Base-by-base conservation (phyloP, 2,329 filamentous ascomycete species). In the Pseudogymnoascus sp. region DNA sequence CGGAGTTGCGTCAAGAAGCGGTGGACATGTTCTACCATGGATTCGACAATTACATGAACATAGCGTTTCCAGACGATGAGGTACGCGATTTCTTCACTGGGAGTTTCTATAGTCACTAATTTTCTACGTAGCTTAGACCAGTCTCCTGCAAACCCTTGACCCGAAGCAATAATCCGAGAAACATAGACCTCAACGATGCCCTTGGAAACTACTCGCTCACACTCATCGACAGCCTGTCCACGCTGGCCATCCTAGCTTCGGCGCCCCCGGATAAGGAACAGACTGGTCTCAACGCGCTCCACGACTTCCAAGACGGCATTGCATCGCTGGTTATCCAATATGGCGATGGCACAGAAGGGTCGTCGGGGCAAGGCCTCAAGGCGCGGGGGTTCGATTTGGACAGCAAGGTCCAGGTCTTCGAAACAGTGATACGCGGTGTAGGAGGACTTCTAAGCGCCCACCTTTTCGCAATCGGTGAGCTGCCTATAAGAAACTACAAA, bases 401-500 rank as follows among this genome's bases (percentile, higher is more conserved):
- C 75, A 96, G 92, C 78, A 99, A 97, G 76, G 94, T 99, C 1
- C 93, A 99, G 76, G 91, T 99, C 39, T 99, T 99, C 71, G 94
- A 99, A 78, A 97, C 93, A 0, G 93, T 96, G 37, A 99, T 99
- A 68, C 84, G 94, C 63, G 94, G 93, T 14, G 84, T 96, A 52
- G 94, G 94, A 12, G 94, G 94, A 0, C 78, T 99, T 63, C 77
- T 99, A 67, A 97, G 92, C 71, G 92, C 93, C 2, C 94, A 99
- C 76, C 78, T 97, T 43, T 99, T 99, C 73, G 93, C 94, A 11
- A 81, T 92, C 21, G 94, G 92, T 35, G 92, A 96, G 63, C 77
- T 99, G 62, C 94, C 94, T 0, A 96, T 97, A 62, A 78, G 81
- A 12, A 89, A 89, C 38, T 97, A 97, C 72, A 71, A 83, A 2